Conservation (phyloP, 306 rosid species). For the Castanea crenata region DNA sequence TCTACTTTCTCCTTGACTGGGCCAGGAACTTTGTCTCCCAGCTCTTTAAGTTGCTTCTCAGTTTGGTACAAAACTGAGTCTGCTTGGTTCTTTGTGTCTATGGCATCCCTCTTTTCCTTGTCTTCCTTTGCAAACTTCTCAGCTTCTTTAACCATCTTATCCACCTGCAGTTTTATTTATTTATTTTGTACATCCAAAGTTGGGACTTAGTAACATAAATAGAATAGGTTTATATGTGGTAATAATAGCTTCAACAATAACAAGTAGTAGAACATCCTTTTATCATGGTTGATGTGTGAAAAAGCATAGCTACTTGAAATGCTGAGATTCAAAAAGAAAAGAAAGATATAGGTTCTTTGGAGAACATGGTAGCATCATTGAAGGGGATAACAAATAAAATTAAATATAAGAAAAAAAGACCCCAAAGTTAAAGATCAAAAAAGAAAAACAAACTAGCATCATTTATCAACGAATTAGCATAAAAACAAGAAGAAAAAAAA, state of each 20-base stretch:
- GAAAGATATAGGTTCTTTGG: no score
- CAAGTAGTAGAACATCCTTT: no score
- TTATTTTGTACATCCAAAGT: not conserved
- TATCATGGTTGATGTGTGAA: no score
- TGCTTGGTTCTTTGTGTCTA: constrained; percentile 90
- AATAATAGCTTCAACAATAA: not conserved
- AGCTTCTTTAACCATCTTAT: constrained; percentile 79
- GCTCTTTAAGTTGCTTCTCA: constrained; percentile 89
- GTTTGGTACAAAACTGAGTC: constrained; percentile 94
- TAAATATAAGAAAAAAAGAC: no score
- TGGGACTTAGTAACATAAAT: not conserved
- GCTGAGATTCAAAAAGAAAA: no score
- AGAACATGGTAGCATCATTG: no score
- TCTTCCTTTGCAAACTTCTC: constrained; percentile 78
- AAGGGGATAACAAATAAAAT: no score
- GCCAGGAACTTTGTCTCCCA: constrained; percentile 85
- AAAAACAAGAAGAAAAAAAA: no score
- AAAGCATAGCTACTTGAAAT: no score
- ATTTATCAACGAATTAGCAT: no score
- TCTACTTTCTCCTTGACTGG: constrained; percentile 91
- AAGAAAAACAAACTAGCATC: no score
- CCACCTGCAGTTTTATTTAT: constrained; percentile 49
- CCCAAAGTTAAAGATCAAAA: no score
- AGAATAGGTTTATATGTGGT: not conserved
- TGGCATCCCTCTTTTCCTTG: constrained; percentile 91